Evolutionary conservation across 2,329 filamentous ascomycete genomes (phyloP), one percentile per base, ranked within the genome.

Genomic region (Penicillium sp.): DNA sequence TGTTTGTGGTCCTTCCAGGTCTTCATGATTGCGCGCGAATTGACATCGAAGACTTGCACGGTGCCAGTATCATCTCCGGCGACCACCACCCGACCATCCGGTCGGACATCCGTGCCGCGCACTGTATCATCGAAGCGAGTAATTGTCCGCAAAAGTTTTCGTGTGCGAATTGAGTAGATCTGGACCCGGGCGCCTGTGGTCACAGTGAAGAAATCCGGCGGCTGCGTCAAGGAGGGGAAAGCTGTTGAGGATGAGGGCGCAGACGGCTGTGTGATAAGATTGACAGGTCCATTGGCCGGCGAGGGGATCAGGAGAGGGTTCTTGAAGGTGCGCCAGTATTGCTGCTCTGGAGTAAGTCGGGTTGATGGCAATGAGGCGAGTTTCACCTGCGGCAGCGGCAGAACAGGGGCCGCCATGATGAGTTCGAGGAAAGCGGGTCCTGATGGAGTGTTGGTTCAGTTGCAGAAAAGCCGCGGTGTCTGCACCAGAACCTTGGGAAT

Each of bases 1-100:
- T 94, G 90, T 70, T 89, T 90, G 72, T 97, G 91, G 54, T 90
- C 81, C 50, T 84, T 82, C 91, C 93, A 98, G 36, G 91, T 96
- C 73, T 93, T 91, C 56, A 98, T 72, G 52, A 98, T 95, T 3
- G 89, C 89, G 49, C 93, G 79, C 41, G 89, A 91, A 62, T 78
- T 83, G 36, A 94, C 81, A 60, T 98, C 93, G 61, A 97, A 98
- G 9, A 96, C 89, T 68, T 98, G 94, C 53, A 98, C 87, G 47
- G 84, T 83, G 41, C 94, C 94, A 27, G 81, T 85, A 62, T 96
- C 91, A 55, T 96, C 91, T 57, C 91, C 91, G 20, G 91, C 89
- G 23, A 94, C 84, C 54, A 98, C 70, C 41, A 98, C 86, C 47
- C 88, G 80, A 27, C 90, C 91, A 70, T 98, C 93, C 40, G 83